These are phyloP conservation scores for Debaryomyces psychrophilus DNA, from an alignment of 1,139 yeast genomes.

Conservation along the genomic window DNA sequence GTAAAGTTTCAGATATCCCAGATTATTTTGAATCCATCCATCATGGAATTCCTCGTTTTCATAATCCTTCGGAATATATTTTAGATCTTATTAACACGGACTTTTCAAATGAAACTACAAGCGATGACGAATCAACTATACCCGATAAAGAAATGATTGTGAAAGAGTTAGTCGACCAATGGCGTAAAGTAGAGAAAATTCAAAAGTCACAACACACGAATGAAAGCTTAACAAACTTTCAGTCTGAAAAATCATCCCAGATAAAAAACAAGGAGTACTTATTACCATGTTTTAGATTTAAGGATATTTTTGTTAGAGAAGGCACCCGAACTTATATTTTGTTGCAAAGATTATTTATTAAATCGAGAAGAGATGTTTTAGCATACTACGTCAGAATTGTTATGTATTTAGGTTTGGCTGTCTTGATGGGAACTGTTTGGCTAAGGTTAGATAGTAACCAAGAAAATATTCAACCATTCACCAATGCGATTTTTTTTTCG, in stretches of 20 bases:
- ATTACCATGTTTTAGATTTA: conserved; percentile 7
- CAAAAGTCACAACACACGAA: not conserved
- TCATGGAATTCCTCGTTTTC: conserved; percentile 21
- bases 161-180: not conserved
- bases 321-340: conserved; percentile 18
- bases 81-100: conserved; percentile 40
- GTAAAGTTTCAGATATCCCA: conserved; percentile 15
- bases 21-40: conserved; percentile 23
- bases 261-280: not conserved
- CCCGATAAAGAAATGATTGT: conserved; percentile 5
- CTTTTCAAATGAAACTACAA: conserved; percentile 16
- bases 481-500: conserved; percentile 43
- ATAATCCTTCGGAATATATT: conserved; percentile 35
- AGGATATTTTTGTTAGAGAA: conserved; percentile 7
- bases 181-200: not conserved
- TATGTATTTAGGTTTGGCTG: conserved; percentile 44
- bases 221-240: not conserved
- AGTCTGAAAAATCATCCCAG: not conserved
- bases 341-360: conserved; percentile 28
- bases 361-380: conserved; percentile 37
- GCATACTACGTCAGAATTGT: conserved; percentile 40
- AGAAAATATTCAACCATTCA: conserved; percentile 37
- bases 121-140: conserved; percentile 8
- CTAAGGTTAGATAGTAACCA: conserved; percentile 33
- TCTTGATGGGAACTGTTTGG: conserved; percentile 49